Evolutionary conservation across 2,329 filamentous ascomycete species (phyloP).

Genomic region (Xenoacremonium recifei): DNA sequence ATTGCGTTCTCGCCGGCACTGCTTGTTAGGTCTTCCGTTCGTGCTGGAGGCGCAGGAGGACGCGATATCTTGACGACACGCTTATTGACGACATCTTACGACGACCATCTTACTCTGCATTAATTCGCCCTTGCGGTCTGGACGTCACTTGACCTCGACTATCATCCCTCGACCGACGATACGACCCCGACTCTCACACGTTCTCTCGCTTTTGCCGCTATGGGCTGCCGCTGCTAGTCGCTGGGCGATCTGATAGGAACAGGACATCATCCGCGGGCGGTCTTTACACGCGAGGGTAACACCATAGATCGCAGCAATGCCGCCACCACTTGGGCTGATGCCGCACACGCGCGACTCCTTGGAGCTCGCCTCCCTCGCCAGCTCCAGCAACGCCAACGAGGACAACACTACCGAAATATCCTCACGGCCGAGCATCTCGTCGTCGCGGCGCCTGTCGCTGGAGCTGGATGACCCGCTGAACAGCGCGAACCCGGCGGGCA

Average conservation of each 20-base stretch:
- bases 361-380: constrained; percentile 92
- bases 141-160: constrained; percentile 15
- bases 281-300: constrained; percentile 9
- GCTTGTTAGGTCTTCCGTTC: too few species aligned
- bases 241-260: constrained; percentile 13
- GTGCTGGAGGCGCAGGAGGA: too few species aligned
- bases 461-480: constrained; percentile 74
- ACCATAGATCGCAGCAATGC: constrained; percentile 42
- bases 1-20: neutral
- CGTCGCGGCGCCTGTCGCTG: constrained; percentile 87
- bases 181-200: constrained; percentile 6
- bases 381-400: constrained; percentile 60
- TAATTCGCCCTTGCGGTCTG: neutral
- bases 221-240: constrained; percentile 24
- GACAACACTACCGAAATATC: constrained; percentile 62
- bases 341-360: constrained; percentile 78
- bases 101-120: neutral
- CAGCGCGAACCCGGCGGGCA: constrained; percentile 50
- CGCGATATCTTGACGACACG: too few species aligned
- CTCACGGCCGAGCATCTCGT: constrained; percentile 83
- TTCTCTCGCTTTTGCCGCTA: constrained; percentile 18
- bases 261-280: constrained; percentile 10
- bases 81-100: too few species aligned
- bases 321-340: constrained; percentile 37
- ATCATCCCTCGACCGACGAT: constrained; percentile 6